Conservation (phyloP, 78 protist species). For the Protostelium mycophagum region DNA sequence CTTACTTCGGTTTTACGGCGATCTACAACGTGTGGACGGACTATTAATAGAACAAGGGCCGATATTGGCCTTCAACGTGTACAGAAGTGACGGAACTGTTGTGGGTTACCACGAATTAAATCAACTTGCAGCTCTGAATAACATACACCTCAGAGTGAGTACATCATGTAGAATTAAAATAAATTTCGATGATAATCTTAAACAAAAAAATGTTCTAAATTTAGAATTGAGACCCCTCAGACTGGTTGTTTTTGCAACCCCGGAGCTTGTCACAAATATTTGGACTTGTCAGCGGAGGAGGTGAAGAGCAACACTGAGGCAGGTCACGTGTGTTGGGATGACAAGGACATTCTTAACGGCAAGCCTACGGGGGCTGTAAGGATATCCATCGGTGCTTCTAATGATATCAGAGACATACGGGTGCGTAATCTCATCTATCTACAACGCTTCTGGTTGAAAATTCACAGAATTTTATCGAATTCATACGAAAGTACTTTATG, state of each 20-base stretch:
- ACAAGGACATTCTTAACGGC: constrained; percentile 66
- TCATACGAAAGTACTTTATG: constrained; percentile 5
- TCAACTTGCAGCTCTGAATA: constrained; percentile 33
- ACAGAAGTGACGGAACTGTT: constrained; percentile 20
- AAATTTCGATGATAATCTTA: not conserved
- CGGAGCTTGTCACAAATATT: constrained; percentile 79
- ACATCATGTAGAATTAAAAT: not conserved
- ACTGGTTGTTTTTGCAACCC: constrained; percentile 88
- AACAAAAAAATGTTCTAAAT: not conserved
- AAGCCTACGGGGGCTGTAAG: constrained; percentile 76
- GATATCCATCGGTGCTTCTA: constrained; percentile 55
- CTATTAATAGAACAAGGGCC: constrained; percentile 30
- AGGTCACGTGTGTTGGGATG: constrained; percentile 83
- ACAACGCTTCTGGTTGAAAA: not conserved
- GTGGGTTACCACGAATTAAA: constrained; percentile 59
- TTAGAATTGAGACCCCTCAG: not conserved
- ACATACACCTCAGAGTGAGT: constrained; percentile 40
- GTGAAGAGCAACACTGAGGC: constrained; percentile 24
- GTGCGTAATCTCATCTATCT: not conserved
- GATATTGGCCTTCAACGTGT: constrained; percentile 64
- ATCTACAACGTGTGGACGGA: constrained; percentile 1
- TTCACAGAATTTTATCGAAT: constrained; percentile 14
- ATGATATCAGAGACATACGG: constrained; percentile 37
- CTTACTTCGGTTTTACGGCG: constrained; percentile 33
- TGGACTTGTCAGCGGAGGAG: constrained; percentile 39